Conservation (phyloP, 2,329 filamentous ascomycete species). For the Myrmaecium sp. region DNA sequence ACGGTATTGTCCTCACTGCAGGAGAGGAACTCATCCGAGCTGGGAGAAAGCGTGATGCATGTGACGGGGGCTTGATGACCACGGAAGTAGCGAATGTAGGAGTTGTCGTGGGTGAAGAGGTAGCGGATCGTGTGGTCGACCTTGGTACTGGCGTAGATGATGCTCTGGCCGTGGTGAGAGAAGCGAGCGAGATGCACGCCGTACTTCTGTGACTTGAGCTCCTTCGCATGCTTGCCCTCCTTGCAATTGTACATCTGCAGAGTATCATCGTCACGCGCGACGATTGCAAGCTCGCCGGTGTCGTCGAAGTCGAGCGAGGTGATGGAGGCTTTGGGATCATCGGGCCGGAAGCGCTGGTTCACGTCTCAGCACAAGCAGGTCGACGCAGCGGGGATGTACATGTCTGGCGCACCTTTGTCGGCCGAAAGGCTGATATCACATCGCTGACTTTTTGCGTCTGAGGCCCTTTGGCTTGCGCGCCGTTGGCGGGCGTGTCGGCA, state of each 20-base stretch:
- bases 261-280: slow-evolving; percentile 82
- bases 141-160: slow-evolving; percentile 92
- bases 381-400: background rate
- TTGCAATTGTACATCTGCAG: slow-evolving; percentile 91
- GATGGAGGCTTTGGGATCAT: slow-evolving; percentile 41
- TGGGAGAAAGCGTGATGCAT: slow-evolving; percentile 65
- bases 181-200: slow-evolving; percentile 88
- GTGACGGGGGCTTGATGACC: slow-evolving; percentile 80
- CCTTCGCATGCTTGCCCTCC: slow-evolving; percentile 78
- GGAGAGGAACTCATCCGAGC: slow-evolving; percentile 80
- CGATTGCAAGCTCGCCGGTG: slow-evolving; percentile 79
- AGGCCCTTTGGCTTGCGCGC: slow-evolving; percentile 15
- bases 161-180: slow-evolving; percentile 77
- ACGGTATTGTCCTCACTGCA: slow-evolving; percentile 84
- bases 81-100: slow-evolving; percentile 89
- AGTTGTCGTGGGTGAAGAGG: slow-evolving; percentile 86
- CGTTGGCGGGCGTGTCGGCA: slow-evolving; percentile 14
- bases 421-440: slow-evolving; percentile 59
- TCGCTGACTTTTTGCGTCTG: slow-evolving; percentile 49
- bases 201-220: slow-evolving; percentile 88
- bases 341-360: slow-evolving; percentile 28
- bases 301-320: slow-evolving; percentile 95
- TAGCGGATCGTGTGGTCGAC: slow-evolving; percentile 80
- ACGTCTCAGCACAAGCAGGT: slow-evolving; percentile 1
- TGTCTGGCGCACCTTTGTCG: slow-evolving; percentile 53